Base-by-base conservation (phyloP, 1,284 basidiomycete species). In the Cutaneotrichosporon arboriforme region DNA sequence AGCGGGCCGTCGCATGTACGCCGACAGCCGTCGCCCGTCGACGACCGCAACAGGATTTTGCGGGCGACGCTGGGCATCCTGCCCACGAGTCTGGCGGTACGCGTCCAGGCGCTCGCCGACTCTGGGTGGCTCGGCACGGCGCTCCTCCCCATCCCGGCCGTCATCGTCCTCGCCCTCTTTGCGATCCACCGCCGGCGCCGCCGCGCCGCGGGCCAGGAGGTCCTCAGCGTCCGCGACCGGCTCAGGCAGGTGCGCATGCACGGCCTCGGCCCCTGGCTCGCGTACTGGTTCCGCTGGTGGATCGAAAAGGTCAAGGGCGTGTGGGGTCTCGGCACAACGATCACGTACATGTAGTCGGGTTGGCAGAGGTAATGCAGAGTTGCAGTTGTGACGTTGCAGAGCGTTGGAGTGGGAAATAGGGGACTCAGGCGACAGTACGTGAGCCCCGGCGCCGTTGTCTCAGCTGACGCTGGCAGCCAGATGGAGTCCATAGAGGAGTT, bases 271-370 rank as follows among this genome's bases (percentile, higher is more conserved):
- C 52, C 38, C 20, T 70, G 67, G 69, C 8, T 68, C 5, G 41
- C 38, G 33, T 66, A 52, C 49, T 69, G 58, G 54, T 10, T 73
- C n/a, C 45, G 55, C 20, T 71, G 69, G 69, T 73, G 70, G 70
- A 34, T 61, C 4, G 51, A 54, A 18, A 72, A 72, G 59, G 53
- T 71, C 22, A 50, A 45, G 4, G 72, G 72, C 12, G 63, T 73
- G 3, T 73, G 69, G 72, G 64, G 61, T 40, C 55, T 73, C 51
- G 72, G 68, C 2, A 73, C 70, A 4, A 72, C 70, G 2, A 71
- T 73, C 36, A 72, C 72, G 2, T 73, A 71, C 49, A 54, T 73
- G 18, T 73, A 58, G 51, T 31, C 34, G 36, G 9, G 17, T n/a
- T n/a, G n/a, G n/a, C n/a, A 7, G 31, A 20, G 45, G 45, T 38